Evolutionary conservation across 208 protist genomes (phyloP).

Genomic region (Angomonas deanei): DNA sequence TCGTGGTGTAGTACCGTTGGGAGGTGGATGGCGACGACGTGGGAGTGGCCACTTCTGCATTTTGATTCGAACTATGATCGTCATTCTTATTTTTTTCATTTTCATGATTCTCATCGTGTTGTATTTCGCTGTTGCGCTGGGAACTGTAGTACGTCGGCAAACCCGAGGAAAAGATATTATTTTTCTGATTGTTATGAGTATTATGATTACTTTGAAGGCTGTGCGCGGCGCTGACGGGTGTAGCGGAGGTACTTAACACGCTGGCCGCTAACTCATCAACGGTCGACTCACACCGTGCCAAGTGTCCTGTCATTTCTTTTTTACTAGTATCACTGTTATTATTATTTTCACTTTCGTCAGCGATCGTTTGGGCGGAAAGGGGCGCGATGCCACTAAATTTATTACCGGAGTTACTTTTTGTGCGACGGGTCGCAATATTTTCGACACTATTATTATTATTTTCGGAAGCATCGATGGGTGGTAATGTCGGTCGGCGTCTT

Average conservation of each 20-base stretch:
- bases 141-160: neutral
- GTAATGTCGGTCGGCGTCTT: too few relatives aligned
- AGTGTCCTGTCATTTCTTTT: neutral
- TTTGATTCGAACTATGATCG: neutral
- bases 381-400: neutral
- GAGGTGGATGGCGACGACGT: neutral
- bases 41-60: neutral
- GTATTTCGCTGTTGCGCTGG: too few relatives aligned
- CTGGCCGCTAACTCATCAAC: too few relatives aligned
- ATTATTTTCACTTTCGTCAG: neutral
- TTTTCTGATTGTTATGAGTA: too few relatives aligned
- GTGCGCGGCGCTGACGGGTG: too few relatives aligned
- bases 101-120: neutral
- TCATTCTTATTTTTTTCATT: neutral
- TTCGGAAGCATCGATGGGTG: too few relatives aligned
- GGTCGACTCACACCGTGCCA: neutral
- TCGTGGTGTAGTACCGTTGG: neutral
- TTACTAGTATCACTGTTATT: neutral
- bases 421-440: neutral
- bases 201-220: too few relatives aligned
- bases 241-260: too few relatives aligned
- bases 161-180: neutral
- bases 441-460: neutral
- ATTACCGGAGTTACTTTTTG: neutral
- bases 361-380: neutral